Conservation (phyloP, 1,284 basidiomycete species). For the Mycena sp. region DNA sequence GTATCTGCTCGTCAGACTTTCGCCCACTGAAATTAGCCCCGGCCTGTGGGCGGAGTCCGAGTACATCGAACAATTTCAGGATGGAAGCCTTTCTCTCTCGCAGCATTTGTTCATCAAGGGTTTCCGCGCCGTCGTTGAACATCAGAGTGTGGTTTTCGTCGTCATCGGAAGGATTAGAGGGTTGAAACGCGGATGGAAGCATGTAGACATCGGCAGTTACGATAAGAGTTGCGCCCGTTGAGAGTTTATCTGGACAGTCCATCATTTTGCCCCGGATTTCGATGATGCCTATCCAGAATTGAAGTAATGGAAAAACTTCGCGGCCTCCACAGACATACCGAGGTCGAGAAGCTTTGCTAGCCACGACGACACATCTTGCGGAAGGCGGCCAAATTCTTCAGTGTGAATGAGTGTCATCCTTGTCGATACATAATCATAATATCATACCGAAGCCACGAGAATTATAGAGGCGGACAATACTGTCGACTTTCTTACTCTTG, state of each 20-base stretch:
- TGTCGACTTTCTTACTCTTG: conserved; percentile 64
- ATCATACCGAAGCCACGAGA: conserved; percentile 69
- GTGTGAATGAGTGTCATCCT: conserved; percentile 8
- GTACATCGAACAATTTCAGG: conserved; percentile 68
- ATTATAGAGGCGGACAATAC: conserved; percentile 75
- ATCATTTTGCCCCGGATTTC: conserved; percentile 73
- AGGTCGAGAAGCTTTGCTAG: conserved; percentile 77
- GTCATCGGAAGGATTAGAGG: conserved; percentile 40
- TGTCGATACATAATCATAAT: conserved; percentile 12
- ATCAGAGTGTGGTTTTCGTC: conserved; percentile 42
- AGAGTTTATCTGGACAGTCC: conserved; percentile 72
- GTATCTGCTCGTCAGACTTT: conserved; percentile 47
- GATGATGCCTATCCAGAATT: conserved; percentile 58
- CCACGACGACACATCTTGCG: conserved; percentile 75
- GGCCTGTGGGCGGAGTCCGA: conserved; percentile 66
- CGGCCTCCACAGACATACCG: conserved; percentile 51
- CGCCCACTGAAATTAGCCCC: conserved; percentile 49
- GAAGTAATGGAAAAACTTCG: background rate
- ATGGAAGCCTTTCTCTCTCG: conserved; percentile 80
- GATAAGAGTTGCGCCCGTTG: conserved; percentile 75
- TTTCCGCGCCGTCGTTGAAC: conserved; percentile 81
- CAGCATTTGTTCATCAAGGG: conserved; percentile 75
- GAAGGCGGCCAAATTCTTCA: conserved; percentile 66
- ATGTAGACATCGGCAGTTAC: conserved; percentile 77
- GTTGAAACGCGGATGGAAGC: conserved; percentile 69